phyloP scores from a whole-genome alignment of 2,329 filamentous ascomycete genomes.

The Aquanectria penicillioides region DNA sequence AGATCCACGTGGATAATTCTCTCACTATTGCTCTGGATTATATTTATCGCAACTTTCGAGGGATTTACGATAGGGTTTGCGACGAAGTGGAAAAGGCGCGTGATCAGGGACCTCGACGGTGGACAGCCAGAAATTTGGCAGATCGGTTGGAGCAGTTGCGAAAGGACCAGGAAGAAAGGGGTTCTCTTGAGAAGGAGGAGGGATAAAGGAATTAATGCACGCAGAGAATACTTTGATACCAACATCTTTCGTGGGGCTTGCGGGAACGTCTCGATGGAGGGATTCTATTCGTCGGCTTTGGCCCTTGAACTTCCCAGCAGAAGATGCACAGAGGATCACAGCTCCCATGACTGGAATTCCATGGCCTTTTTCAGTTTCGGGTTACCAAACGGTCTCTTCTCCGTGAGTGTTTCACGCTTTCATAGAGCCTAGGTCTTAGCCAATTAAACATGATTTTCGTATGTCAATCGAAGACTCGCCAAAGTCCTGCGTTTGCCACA shows the following conservation, averaged over 20 bases:
- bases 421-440: neutral
- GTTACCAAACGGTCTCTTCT: neutral
- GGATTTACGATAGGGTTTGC: conserved; percentile 32
- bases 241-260: too few relatives aligned
- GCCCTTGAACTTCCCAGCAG: neutral
- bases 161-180: conserved; percentile 20
- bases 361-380: neutral
- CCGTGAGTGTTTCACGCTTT: conserved; percentile 1
- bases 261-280: neutral
- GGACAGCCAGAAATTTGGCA: conserved; percentile 31
- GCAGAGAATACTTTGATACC: neutral
- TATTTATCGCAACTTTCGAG: conserved; percentile 35
- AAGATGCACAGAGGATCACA: neutral
- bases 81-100: conserved; percentile 33
- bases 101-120: conserved; percentile 28
- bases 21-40: conserved; percentile 35
- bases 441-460: neutral
- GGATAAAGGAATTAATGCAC: neutral
- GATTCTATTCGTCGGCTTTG: neutral
- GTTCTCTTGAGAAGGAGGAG: conserved; percentile 1
- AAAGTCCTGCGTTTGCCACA: conserved; percentile 11
- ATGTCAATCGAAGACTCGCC: neutral
- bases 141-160: conserved; percentile 34
- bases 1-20: conserved; percentile 34
- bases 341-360: neutral